Evolutionary conservation across 2,329 filamentous ascomycete genomes (phyloP).

Genomic region (Monilinia polystroma): DNA sequence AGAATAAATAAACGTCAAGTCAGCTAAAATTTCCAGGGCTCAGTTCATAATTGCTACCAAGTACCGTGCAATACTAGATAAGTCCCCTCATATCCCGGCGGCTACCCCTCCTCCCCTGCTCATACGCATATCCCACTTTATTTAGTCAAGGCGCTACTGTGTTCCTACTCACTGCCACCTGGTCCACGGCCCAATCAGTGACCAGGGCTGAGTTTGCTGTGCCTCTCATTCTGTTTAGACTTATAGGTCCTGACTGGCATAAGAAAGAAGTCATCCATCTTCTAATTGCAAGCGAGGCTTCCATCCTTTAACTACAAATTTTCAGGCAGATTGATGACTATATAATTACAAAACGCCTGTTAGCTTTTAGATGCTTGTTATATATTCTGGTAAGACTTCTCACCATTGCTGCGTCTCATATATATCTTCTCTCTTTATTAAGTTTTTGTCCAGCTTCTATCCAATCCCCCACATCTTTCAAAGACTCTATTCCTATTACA

Average conservation of each 20-base stretch:
- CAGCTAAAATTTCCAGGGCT: constrained; percentile 12
- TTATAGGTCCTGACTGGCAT: constrained; percentile 29
- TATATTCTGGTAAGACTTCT: constrained; percentile 10
- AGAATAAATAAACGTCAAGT: not conserved
- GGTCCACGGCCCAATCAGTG: constrained; percentile 23
- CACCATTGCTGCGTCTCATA: not conserved
- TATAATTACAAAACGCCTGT: constrained; percentile 26
- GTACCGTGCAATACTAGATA: constrained; percentile 10
- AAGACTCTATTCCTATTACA: constrained; percentile 13
- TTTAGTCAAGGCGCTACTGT: constrained; percentile 18
- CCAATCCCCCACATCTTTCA: constrained; percentile 7
- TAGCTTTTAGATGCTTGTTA: constrained; percentile 19
- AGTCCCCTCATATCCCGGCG: constrained; percentile 21
- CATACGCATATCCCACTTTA: constrained; percentile 23
- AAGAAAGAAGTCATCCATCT: constrained; percentile 21
- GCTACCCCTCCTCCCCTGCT: constrained; percentile 19
- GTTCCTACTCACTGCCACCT: constrained; percentile 30
- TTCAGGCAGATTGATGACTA: constrained; percentile 26
- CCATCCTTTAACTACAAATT: constrained; percentile 22
- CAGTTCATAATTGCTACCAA: constrained; percentile 12
- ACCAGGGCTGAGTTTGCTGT: constrained; percentile 32
- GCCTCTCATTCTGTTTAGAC: constrained; percentile 31
- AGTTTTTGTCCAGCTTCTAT: constrained; percentile 4
- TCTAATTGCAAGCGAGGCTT: constrained; percentile 27
- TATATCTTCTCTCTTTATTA: constrained; percentile 1